Base-by-base conservation (phyloP, 2,329 filamentous ascomycete species). In the Ceratocystis lukuohia region DNA sequence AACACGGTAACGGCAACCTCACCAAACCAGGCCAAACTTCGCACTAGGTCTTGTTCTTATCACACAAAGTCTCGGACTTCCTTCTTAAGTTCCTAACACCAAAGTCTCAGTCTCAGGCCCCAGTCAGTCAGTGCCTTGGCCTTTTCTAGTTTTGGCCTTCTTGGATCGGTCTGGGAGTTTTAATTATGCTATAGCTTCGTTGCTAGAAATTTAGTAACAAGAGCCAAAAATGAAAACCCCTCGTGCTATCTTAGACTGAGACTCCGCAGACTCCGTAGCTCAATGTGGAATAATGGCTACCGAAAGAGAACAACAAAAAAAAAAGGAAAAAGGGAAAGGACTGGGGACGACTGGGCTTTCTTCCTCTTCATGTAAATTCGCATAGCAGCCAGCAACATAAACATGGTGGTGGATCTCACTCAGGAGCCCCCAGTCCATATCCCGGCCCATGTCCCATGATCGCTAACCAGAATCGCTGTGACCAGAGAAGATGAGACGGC, bases 91-190 rank as follows among this genome's bases (percentile, higher is more conserved):
- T 25, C 50, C 50, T 28, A 56, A 25, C 50, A 12, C 22, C 20
- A 17, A 17, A 20, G 53, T 33, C 53, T 37, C 56, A 59, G 56
- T 59, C 56, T 59, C 28, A 37, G 30, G 56, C 10, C 56, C 33
- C 28, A 28, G 28, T 28, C 56, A 37, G 56, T 59, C 56, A 37
- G 56, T 59, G 56, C 56, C 56, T 59, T 59, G 56, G 28, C 53
- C 33, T 10, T 37, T 57, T 37, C 15, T 20, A 20, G 46, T n/a
- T 50, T 50, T 50, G 46, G 46, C 48, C 22, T 50, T 50, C 20
- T 48, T 48, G 46, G 46, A 8, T 48, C 20, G 46, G 20, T 48
- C 20, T 20, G 46, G 46, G 37, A 33, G 12, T 28, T 37, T 59
- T 33, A 59, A n/a, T 59, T 37, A 15, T 37, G 7, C 28, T 59